Evolutionary conservation across 306 rosid genomes (phyloP), one percentile per base, ranked within the genome.

Genomic region (Pueraria montana): DNA sequence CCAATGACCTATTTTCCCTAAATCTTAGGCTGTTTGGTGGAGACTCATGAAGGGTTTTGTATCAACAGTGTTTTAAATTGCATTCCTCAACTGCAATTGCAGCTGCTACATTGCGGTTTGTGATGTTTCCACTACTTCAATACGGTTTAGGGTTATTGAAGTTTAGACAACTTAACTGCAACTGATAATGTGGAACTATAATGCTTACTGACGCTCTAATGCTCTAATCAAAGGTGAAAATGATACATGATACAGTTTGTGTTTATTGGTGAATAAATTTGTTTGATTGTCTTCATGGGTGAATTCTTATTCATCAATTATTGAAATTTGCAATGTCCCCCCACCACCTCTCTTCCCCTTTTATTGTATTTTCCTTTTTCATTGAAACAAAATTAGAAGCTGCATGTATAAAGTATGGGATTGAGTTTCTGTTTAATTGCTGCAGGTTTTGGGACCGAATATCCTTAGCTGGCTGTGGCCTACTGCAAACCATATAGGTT

Each of bases 381-480:
- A 34, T 16, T 61, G 4, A 83, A 58, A 79, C 52, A 48, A 58
- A 65, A 45, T 6, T 17, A 61, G 69, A 62, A 72, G 69, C 55
- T 18, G 2, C 45, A 20, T 77, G 24, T 40, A 34, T 61, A 17
- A 21, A 71, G 24, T 8, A 27, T 42, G 50, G 34, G 23, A 56
- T 53, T 74, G 75, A 84, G 83, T 69, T 83, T 76, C 40, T 82
- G 75, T 50, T 50, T 81, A 17, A 82, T 71, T 80, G 78, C 68
- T 83, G 73, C 90, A 95, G 98, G 91, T 93, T 85, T 84, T 96
- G 82, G 99, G 99, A 77, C 91, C 97, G 81, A 92, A 89, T 86
- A 84, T 91, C 50, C 89, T 88, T 62, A 58, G 85, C 62, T 96
- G 99, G 99, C 74, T 89, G 72, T 89, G 93, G 87, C 99, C 98